Evolutionary conservation across 164 flowering plant genomes (phyloP).

Genomic region (Macadamia integrifolia): DNA sequence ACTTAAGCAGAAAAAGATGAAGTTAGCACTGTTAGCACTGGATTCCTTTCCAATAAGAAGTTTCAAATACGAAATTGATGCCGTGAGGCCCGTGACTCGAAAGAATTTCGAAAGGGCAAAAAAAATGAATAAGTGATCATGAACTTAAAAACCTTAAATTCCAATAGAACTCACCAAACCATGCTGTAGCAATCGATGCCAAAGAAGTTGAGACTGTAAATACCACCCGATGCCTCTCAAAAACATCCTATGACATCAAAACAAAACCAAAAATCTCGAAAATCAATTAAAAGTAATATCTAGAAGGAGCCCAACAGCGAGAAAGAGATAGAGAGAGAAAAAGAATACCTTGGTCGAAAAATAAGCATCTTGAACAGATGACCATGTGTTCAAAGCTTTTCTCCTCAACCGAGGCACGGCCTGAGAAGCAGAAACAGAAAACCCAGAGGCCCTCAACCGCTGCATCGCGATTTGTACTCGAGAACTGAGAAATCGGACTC

Average conservation of each 20-base stretch:
- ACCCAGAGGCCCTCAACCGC: conserved; percentile 37
- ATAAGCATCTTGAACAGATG: conserved; percentile 71
- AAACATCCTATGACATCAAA: conserved; percentile 49
- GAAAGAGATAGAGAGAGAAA: background rate
- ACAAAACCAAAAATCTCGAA: background rate
- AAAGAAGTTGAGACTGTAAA: conserved; percentile 79
- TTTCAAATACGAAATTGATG: too few species aligned
- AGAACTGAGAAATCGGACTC: background rate
- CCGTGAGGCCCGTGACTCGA: too few species aligned
- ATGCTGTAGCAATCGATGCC: conserved; percentile 60
- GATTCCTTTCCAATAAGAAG: too few species aligned
- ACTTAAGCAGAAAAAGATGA: background rate
- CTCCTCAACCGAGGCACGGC: conserved; percentile 45
- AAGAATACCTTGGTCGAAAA: conserved; percentile 66
- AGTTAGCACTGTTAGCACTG: too few species aligned
- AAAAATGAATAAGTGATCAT: background rate
- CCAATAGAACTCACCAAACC: conserved; percentile 53
- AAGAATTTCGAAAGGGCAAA: background rate
- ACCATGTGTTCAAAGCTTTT: conserved; percentile 59
- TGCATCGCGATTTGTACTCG: conserved; percentile 27
- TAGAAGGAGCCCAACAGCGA: background rate
- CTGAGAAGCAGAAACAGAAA: conserved; percentile 19
- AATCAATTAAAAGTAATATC: background rate
- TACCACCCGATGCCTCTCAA: conserved; percentile 86
- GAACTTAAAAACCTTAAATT: background rate